These are phyloP conservation scores for Chernovozyma sophiae-reginae DNA, from an alignment of 1,139 yeast genomes.

Conservation along the genomic window DNA sequence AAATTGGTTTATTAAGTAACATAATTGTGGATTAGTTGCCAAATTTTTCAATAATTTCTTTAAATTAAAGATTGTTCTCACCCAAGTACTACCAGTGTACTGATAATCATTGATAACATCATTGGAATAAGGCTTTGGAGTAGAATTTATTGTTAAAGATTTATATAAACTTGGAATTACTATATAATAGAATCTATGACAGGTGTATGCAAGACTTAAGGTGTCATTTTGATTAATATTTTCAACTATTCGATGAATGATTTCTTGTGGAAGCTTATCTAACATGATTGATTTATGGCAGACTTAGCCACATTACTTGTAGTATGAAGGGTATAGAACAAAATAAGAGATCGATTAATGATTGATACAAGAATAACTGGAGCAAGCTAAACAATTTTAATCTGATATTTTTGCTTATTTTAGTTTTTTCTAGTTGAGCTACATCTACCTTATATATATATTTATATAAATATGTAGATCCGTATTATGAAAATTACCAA, in stretches of 20 bases:
- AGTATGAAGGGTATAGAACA: too few relatives aligned
- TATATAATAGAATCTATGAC: conserved; percentile 12
- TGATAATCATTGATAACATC: background rate
- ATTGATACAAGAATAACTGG: too few relatives aligned
- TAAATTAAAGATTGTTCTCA: conserved; percentile 17
- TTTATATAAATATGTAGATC: too few relatives aligned
- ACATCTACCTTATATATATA: too few relatives aligned
- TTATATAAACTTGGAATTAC: conserved; percentile 18
- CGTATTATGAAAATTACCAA: too few relatives aligned
- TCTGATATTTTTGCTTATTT: too few relatives aligned
- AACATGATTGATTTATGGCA: too few relatives aligned
- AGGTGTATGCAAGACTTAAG: conserved; percentile 16
- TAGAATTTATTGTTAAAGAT: conserved; percentile 19
- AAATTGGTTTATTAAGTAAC: conserved; percentile 14
- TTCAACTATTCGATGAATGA: conserved; percentile 14
- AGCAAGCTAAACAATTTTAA: too few relatives aligned
- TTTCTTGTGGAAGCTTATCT: conserved; percentile 19
- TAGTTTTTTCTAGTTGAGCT: too few relatives aligned
- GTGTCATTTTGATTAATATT: conserved; percentile 17
- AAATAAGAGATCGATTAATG: too few relatives aligned
- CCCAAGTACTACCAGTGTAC: background rate
- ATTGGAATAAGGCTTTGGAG: conserved; percentile 9
- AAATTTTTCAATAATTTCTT: conserved; percentile 19
- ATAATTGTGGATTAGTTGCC: conserved; percentile 10
- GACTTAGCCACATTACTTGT: too few relatives aligned